A percentile compares a stretch with the other conserved stretches of the same genome.
These are phyloP conservation scores for Parasarocladium wereldwijsianum DNA, from an alignment of 2,329 filamentous ascomycete genomes.

Conservation along the genomic window DNA sequence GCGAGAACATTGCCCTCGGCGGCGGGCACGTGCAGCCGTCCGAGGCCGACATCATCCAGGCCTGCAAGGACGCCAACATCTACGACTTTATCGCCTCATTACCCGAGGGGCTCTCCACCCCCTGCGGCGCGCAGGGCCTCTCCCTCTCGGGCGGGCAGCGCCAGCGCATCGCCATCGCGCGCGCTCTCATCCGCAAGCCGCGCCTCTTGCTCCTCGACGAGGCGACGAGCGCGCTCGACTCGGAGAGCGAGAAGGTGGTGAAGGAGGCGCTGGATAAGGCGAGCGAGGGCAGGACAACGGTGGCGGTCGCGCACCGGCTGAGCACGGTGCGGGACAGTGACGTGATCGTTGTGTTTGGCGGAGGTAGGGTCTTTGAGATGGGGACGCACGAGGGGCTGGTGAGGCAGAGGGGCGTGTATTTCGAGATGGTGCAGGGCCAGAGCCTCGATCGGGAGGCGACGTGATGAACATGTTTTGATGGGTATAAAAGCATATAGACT, in stretches of 20 bases:
- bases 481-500: no score
- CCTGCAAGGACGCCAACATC: conserved; percentile 39
- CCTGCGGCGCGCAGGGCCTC: conserved; percentile 51
- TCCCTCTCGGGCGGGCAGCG: conserved; percentile 60
- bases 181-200: conserved; percentile 53
- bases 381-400: conserved; percentile 38
- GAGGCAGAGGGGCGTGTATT: conserved; percentile 29
- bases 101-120: conserved; percentile 45
- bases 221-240: conserved; percentile 51
- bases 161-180: conserved; percentile 58
- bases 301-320: conserved; percentile 50
- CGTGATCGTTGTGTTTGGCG: conserved; percentile 43
- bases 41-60: conserved; percentile 27
- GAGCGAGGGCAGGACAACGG: conserved; percentile 30
- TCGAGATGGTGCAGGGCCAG: conserved; percentile 35
- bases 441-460: conserved; percentile 22
- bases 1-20: conserved; percentile 32
- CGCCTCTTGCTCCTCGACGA: conserved; percentile 58
- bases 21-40: conserved; percentile 13
- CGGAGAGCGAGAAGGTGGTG: conserved; percentile 49
- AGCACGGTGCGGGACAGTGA: conserved; percentile 43
- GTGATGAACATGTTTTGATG: no score
- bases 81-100: conserved; percentile 40
- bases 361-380: conserved; percentile 33
- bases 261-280: conserved; percentile 43